phyloP scores from a whole-genome alignment of 2,329 filamentous ascomycete species.

The Paecilomyces sp. region DNA sequence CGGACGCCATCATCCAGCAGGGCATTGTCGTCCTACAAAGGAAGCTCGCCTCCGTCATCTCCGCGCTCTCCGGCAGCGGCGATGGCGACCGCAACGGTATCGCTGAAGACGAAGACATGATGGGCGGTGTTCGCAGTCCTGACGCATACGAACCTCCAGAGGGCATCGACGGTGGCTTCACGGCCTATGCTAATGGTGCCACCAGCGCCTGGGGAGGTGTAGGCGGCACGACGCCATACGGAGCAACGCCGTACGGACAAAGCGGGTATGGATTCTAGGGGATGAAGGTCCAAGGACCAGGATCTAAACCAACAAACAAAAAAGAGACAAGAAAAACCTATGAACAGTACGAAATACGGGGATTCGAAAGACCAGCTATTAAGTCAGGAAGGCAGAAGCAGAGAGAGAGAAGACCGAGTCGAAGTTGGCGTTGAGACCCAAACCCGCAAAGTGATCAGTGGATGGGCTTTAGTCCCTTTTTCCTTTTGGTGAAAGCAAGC shows the following conservation, averaged over 20 bases:
- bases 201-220: constrained; percentile 60
- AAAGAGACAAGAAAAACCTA: too few relatives aligned
- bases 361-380: neutral
- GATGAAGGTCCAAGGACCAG: too few relatives aligned
- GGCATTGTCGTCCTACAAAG: constrained; percentile 83
- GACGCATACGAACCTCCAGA: constrained; percentile 42
- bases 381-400: neutral
- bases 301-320: too few relatives aligned
- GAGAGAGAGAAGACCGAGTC: neutral
- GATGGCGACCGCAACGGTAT: constrained; percentile 48
- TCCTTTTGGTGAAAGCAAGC: neutral
- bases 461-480: too few relatives aligned
- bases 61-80: constrained; percentile 49
- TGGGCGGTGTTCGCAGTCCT: constrained; percentile 44
- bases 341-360: too few relatives aligned
- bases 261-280: constrained; percentile 29
- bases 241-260: constrained; percentile 56
- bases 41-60: constrained; percentile 77
- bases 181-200: constrained; percentile 39
- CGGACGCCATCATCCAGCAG: constrained; percentile 80
- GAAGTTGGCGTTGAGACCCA: neutral
- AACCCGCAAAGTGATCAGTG: too few relatives aligned
- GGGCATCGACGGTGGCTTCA: constrained; percentile 36
- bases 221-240: constrained; percentile 49
- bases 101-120: constrained; percentile 37